Evolutionary conservation across 164 flowering plant genomes (phyloP).

Genomic region (Warburgia ugandensis): DNA sequence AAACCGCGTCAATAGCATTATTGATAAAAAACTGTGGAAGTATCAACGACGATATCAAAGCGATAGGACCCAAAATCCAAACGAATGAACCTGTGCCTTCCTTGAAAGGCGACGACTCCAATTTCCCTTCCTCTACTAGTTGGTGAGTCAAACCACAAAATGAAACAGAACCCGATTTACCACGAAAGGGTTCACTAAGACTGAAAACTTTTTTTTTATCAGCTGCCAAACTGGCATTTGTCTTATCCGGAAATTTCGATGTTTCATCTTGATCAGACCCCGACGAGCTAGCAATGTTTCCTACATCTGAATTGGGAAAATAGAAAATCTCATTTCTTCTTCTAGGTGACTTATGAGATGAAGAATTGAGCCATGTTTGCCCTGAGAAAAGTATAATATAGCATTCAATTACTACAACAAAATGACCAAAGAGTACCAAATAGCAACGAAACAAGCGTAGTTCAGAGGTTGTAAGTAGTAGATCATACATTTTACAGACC

Average conservation of each 20-base stretch:
- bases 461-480: not conserved
- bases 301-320: constrained; percentile 2
- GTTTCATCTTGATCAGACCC: constrained; percentile 2
- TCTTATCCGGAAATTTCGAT: constrained; percentile 2
- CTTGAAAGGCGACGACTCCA: constrained; percentile 59
- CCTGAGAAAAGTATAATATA: constrained; percentile 1
- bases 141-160: constrained; percentile 70
- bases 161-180: constrained; percentile 79
- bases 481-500: constrained; percentile 4
- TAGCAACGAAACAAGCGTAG: not conserved
- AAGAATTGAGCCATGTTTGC: not conserved
- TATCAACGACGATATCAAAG: constrained; percentile 54
- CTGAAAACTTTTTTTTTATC: not conserved
- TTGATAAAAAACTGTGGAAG: constrained; percentile 58
- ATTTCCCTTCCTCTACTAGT: constrained; percentile 48
- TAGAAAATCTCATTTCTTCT: constrained; percentile 4
- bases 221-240: not conserved
- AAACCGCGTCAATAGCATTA: constrained; percentile 29
- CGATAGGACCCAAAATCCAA: constrained; percentile 71
- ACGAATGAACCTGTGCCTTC: constrained; percentile 47
- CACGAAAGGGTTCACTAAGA: constrained; percentile 46
- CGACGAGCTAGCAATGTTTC: not conserved
- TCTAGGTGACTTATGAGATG: not conserved
- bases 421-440: not conserved
- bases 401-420: not conserved